Conservation (phyloP, 2,329 filamentous ascomycete species). For the Trichophyton verrucosum region DNA sequence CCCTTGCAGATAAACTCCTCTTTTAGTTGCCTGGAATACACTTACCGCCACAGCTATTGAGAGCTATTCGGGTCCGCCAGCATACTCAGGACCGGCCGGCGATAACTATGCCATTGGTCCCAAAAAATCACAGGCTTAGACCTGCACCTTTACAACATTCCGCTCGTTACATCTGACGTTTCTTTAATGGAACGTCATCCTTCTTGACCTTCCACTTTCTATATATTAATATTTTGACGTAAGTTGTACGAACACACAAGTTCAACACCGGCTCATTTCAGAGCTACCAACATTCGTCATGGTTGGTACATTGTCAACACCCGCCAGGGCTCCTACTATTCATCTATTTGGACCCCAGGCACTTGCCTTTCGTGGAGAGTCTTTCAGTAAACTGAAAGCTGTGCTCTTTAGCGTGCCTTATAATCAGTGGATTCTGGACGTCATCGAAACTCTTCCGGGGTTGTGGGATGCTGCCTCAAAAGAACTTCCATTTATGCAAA, state of each 20-base stretch:
- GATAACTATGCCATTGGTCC: constrained; percentile 4
- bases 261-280: neutral
- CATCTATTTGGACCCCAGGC: constrained; percentile 6
- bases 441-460: constrained; percentile 12
- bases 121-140: neutral
- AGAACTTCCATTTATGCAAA: constrained; percentile 12
- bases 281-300: neutral
- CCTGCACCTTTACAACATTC: neutral
- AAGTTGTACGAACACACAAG: constrained; percentile 1
- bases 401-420: neutral
- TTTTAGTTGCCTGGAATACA: neutral
- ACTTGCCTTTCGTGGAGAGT: constrained; percentile 3
- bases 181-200: neutral
- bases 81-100: constrained; percentile 1
- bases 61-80: neutral
- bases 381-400: neutral
- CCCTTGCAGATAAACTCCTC: neutral
- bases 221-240: constrained; percentile 1
- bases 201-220: neutral
- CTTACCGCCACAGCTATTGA: neutral
- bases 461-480: constrained; percentile 11
- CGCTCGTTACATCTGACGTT: neutral
- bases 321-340: neutral
- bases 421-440: constrained; percentile 14
- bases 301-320: constrained; percentile 1